These are phyloP conservation scores for Meripilus lineatus DNA, from an alignment of 1,284 basidiomycete species.

Conservation along the genomic window DNA sequence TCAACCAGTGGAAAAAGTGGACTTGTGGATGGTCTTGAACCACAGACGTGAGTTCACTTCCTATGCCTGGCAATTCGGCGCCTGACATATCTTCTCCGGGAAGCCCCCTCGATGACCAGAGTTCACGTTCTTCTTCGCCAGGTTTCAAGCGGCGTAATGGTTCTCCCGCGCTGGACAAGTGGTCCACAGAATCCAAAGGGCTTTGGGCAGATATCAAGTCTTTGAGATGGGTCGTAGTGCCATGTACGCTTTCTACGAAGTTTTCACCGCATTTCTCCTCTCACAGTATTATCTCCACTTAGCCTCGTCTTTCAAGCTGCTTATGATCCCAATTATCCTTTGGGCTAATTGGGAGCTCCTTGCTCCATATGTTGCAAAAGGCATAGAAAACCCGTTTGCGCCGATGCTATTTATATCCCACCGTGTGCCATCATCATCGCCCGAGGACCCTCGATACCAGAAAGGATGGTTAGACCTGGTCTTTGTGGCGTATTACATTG, in stretches of 20 bases:
- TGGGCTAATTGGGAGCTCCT: conserved; percentile 71
- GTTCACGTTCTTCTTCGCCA: conserved; percentile 6
- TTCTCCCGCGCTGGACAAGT: conserved; percentile 10
- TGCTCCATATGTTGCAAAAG: conserved; percentile 43
- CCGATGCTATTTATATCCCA: conserved; percentile 78
- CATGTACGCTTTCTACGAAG: conserved; percentile 51
- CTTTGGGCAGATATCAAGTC: conserved; percentile 45
- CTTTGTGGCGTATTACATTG: conserved; percentile 85
- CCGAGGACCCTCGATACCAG: conserved; percentile 59
- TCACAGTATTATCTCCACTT: too few species aligned
- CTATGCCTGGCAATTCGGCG: background rate
- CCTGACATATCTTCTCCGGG: background rate
- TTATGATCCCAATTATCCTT: conserved; percentile 68
- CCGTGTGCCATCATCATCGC: conserved; percentile 47
- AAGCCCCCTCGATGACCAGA: conserved; percentile 37
- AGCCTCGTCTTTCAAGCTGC: conserved; percentile 71
- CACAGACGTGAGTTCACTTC: conserved; percentile 48
- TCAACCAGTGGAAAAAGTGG: too few species aligned
- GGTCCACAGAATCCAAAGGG: conserved; percentile 25
- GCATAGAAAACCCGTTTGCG: conserved; percentile 69
- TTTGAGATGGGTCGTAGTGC: conserved; percentile 71
- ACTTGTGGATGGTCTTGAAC: conserved; percentile 54
- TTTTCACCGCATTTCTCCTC: too few species aligned
- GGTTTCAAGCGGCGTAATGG: conserved; percentile 7
- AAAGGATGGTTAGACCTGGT: conserved; percentile 79